phyloP scores from a whole-genome alignment of 1,139 yeast species.

The Kodamaea ohmeri region DNA sequence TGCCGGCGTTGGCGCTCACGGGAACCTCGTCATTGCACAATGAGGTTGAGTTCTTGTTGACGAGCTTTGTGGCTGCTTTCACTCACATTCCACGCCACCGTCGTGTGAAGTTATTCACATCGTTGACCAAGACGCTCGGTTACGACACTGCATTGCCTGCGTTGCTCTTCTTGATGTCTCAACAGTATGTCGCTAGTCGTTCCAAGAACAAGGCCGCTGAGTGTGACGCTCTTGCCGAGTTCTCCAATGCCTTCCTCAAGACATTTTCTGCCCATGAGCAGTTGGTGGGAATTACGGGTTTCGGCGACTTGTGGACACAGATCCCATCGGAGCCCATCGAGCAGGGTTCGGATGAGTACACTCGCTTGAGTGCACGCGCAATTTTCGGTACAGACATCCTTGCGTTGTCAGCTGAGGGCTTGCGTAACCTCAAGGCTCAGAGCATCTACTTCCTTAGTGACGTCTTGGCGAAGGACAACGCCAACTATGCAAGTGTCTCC shows the following conservation, averaged over 20 bases:
- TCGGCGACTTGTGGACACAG: constrained; percentile 51
- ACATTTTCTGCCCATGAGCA: constrained; percentile 69
- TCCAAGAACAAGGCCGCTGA: constrained; percentile 61
- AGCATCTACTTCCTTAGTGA: constrained; percentile 54
- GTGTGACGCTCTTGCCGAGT: constrained; percentile 64
- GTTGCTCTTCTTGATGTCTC: constrained; percentile 75
- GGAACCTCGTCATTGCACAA: constrained; percentile 50
- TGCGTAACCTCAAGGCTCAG: constrained; percentile 48
- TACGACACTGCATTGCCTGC: constrained; percentile 64
- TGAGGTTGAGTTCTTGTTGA: constrained; percentile 78
- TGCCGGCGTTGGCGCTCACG: constrained; percentile 80
- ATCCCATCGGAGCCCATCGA: constrained; percentile 45
- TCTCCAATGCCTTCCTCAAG: constrained; percentile 65
- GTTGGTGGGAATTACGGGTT: constrained; percentile 55
- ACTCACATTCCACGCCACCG: constrained; percentile 96
- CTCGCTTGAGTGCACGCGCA: constrained; percentile 49
- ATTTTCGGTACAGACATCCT: constrained; percentile 63
- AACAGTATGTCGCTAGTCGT: constrained; percentile 60
- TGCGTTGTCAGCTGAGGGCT: constrained; percentile 48
- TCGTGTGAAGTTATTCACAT: constrained; percentile 77
- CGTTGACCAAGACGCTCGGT: constrained; percentile 78
- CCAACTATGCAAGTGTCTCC: constrained; percentile 37
- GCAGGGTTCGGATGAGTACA: constrained; percentile 36
- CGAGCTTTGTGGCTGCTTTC: constrained; percentile 91
- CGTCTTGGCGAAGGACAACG: constrained; percentile 41